These are phyloP conservation scores for Ophiobolus disseminans DNA, from an alignment of 2,329 filamentous ascomycete species.

Conservation along the genomic window DNA sequence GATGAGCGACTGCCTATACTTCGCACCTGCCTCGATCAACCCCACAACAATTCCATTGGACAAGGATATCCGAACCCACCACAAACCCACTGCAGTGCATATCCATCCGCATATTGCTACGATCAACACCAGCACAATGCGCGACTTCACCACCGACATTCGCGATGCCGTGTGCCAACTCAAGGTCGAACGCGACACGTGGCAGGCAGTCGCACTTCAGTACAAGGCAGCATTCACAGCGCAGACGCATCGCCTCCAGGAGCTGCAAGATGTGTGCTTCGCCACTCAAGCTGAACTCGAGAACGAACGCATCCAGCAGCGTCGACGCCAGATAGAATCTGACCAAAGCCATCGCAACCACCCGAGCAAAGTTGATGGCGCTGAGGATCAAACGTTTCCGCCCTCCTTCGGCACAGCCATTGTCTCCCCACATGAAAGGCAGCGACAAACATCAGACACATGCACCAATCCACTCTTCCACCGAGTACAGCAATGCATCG, in stretches of 20 bases:
- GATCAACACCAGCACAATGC: constrained; percentile 10
- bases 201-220: constrained; percentile 33
- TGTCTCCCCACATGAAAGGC: constrained; percentile 6
- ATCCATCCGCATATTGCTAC: constrained; percentile 23
- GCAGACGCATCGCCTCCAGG: constrained; percentile 28
- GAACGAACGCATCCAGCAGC: constrained; percentile 34
- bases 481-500: constrained; percentile 23
- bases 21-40: neutral
- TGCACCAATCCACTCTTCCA: constrained; percentile 24
- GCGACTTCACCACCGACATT: constrained; percentile 15
- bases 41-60: constrained; percentile 3
- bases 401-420: constrained; percentile 22
- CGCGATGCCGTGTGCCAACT: constrained; percentile 25
- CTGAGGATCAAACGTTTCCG: constrained; percentile 1
- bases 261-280: constrained; percentile 38
- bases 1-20: too few relatives aligned
- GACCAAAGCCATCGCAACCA: neutral
- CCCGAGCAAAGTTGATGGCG: constrained; percentile 7
- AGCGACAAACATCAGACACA: constrained; percentile 1
- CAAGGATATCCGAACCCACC: too few relatives aligned
- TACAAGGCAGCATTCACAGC: constrained; percentile 39
- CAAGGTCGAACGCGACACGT: constrained; percentile 40
- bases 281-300: constrained; percentile 43
- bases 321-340: constrained; percentile 12
- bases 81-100: too few relatives aligned